phyloP scores from a whole-genome alignment of 148 eudicot species.

The Nyssa sinensis region DNA sequence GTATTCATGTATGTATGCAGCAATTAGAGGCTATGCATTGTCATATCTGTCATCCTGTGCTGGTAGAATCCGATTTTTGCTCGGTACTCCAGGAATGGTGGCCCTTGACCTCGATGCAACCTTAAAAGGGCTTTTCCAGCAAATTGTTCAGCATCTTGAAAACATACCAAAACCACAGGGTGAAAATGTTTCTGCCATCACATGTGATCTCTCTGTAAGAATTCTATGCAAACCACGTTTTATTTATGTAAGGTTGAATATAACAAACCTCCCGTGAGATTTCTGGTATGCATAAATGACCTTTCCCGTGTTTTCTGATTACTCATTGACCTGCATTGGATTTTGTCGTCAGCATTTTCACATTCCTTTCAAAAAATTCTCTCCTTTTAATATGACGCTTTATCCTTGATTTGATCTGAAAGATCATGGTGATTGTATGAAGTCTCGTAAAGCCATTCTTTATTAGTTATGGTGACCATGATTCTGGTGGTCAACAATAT shows the following conservation, averaged over 20 bases:
- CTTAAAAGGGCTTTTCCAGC: constrained; percentile 82
- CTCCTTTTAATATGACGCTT: not conserved
- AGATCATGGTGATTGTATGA: not conserved
- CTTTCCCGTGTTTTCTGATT: not conserved
- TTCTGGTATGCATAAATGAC: not conserved
- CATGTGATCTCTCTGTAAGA: constrained; percentile 95
- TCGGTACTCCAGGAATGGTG: constrained; percentile 97
- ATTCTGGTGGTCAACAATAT: not conserved
- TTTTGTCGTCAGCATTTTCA: not conserved
- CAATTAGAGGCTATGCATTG: constrained; percentile 93
- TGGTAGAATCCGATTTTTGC: constrained; percentile 88
- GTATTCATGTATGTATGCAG: constrained; percentile 41
- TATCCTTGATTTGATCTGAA: not conserved
- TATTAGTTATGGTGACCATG: not conserved
- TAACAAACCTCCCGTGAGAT: not conserved
- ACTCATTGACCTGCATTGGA: not conserved
- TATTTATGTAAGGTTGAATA: not conserved
- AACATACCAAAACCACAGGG: constrained; percentile 95
- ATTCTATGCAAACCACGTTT: not conserved
- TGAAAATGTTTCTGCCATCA: constrained; percentile 86
- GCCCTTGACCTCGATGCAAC: constrained; percentile 91
- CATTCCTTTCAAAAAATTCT: not conserved
- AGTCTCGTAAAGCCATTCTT: not conserved
- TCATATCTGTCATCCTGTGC: constrained; percentile 98
- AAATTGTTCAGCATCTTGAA: constrained; percentile 93